Evolutionary conservation across 192 early-diverging fungal species (phyloP).

Genomic region (Coemansia sp.): DNA sequence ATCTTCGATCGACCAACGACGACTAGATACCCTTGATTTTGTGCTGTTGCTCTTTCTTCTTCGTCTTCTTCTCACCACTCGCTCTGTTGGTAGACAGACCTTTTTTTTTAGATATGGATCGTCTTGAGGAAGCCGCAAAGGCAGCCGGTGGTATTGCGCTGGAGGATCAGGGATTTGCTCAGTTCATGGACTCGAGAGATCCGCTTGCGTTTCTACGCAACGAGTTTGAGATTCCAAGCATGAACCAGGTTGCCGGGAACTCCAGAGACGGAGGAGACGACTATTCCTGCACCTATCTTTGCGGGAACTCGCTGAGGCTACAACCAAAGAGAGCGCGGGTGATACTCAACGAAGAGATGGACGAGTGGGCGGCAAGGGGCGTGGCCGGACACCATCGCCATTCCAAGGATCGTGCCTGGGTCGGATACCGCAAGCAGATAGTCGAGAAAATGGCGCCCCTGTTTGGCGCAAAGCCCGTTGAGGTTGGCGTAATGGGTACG

Average conservation of each 20-base stretch:
- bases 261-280: slow-evolving; percentile 35
- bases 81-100: neutral
- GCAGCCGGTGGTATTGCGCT: slow-evolving; percentile 26
- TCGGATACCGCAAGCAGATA: slow-evolving; percentile 74
- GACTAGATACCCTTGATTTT: neutral
- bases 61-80: neutral
- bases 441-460: slow-evolving; percentile 72
- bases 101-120: slow-evolving; percentile 24
- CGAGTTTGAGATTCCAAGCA: slow-evolving; percentile 73
- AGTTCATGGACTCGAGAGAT: slow-evolving; percentile 62
- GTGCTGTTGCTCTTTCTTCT: neutral
- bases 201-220: slow-evolving; percentile 59
- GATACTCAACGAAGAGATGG: slow-evolving; percentile 83
- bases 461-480: slow-evolving; percentile 65
- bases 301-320: slow-evolving; percentile 94
- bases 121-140: slow-evolving; percentile 15
- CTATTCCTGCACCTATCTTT: slow-evolving; percentile 71
- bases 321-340: slow-evolving; percentile 68
- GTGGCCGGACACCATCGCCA: slow-evolving; percentile 91
- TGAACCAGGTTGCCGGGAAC: slow-evolving; percentile 47
- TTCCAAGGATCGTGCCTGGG: slow-evolving; percentile 80
- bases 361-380: slow-evolving; percentile 83
- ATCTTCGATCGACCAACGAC: neutral
- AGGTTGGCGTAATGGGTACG: slow-evolving; percentile 90
- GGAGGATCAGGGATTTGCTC: slow-evolving; percentile 55